Evolutionary conservation across 306 rosid species (phyloP), one percentile per base, ranked within the genome.

Genomic region (Styphnolobium japonicum): DNA sequence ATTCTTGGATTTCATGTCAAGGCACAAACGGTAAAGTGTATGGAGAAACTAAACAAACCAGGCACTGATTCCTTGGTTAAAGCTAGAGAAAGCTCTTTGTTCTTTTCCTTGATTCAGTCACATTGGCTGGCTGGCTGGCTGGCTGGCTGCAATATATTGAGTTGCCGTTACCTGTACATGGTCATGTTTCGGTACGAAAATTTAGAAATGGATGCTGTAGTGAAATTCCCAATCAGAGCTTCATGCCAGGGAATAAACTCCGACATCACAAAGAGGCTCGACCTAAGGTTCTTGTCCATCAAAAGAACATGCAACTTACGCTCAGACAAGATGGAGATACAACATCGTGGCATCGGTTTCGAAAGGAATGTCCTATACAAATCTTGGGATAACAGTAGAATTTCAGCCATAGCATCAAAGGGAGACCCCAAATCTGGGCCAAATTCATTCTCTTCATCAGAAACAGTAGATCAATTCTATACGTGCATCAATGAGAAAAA

Each of bases 401-500:
- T 73, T 39, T 79, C 80, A 15, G 61, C 81, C 49, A 66, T 62
- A 67, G 78, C 77, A 51, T 56, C 88, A 64, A 61, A 22, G 6
- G 4, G 46, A 21, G 74, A 52, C 42, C 56, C 66, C 51, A 23
- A 65, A 18, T 52, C 25, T 5, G 12, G 8, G 52, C 22, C 63
- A 33, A 69, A 42, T 73, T 39, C 85, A 8, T 21, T 36, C n/a
- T 84, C 92, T 34, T 88, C 93, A 36, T 77, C 90, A 7, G 81
- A 85, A 11, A 80, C 43, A 2, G 81, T 92, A 19, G 76, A 55
- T 53, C 69, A 71, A 40, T 94, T 90, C 48, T 94, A 89, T 73
- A 27, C 45, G 52, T 83, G 88, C 89, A 87, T 94, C 85, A 94
- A 94, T 31, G 86, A 88, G 6, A 89, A 89, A 73, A 76, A 86